Conservation (phyloP, 2,329 filamentous ascomycete species). For the Penicillium olsonii region DNA sequence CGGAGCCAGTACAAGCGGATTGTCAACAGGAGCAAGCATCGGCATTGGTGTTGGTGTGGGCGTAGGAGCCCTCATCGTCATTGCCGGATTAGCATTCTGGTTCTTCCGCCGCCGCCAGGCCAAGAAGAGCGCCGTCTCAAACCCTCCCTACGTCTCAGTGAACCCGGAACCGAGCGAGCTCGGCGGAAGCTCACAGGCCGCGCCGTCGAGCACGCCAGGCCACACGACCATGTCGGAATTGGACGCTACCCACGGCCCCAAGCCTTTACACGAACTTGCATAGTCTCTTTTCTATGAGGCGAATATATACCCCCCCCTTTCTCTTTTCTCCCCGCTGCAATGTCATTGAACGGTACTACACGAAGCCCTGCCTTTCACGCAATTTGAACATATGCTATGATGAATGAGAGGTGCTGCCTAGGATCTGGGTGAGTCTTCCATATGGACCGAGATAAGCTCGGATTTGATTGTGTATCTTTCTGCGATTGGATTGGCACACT, state of each 20-base stretch:
- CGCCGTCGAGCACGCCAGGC: neutral
- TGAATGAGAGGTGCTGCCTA: too few species aligned
- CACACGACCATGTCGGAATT: neutral
- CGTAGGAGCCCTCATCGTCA: neutral
- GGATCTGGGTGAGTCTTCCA: too few species aligned
- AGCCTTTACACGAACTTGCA: slow-evolving; percentile 5
- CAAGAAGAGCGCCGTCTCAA: neutral
- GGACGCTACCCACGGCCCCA: neutral
- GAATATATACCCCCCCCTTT: too few species aligned
- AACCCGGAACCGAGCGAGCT: neutral
- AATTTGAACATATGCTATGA: too few species aligned
- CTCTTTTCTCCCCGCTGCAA: too few species aligned
- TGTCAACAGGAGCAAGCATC: slow-evolving; percentile 3
- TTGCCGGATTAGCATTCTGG: slow-evolving; percentile 1
- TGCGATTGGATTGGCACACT: too few species aligned
- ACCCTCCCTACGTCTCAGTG: neutral
- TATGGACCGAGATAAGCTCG: too few species aligned
- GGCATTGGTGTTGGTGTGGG: slow-evolving; percentile 4
- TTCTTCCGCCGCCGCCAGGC: slow-evolving; percentile 1
- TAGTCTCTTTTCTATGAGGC: neutral
- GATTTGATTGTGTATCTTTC: neutral
- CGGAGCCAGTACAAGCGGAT: neutral
- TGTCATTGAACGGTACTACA: too few species aligned
- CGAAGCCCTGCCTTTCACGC: too few species aligned
- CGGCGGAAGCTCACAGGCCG: neutral